These are phyloP conservation scores for Tilletia setariae DNA, from an alignment of 1,284 basidiomycete species.

Conservation along the genomic window DNA sequence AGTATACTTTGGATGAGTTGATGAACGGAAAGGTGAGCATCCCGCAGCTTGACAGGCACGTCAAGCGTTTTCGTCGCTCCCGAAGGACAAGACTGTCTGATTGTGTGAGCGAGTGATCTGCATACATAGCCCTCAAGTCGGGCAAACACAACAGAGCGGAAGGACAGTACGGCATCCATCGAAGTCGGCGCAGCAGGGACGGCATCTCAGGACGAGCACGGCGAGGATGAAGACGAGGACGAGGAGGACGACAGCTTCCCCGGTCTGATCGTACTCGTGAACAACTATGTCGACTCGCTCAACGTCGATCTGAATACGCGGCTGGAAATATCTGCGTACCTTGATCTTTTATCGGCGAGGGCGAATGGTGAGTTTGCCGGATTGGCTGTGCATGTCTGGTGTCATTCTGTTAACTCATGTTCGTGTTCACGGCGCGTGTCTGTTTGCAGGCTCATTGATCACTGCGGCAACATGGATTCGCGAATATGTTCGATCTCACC, in stretches of 20 bases:
- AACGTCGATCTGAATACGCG: constrained; percentile 70
- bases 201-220: neutral
- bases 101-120: no score
- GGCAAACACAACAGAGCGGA: neutral
- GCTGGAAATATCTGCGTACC: constrained; percentile 63
- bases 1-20: constrained; percentile 88
- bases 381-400: neutral
- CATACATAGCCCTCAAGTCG: neutral
- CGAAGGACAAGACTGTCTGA: no score
- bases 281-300: constrained; percentile 81
- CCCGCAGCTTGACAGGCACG: neutral
- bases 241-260: constrained; percentile 68
- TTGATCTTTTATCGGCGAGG: constrained; percentile 58
- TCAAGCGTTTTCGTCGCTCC: no score
- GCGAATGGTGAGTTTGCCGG: constrained; percentile 65
- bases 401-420: neutral
- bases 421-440: neutral
- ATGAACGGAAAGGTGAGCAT: constrained; percentile 72
- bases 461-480: constrained; percentile 93
- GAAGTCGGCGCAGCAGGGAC: neutral
- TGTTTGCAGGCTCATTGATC: constrained; percentile 62
- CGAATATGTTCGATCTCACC: constrained; percentile 82
- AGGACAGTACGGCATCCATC: neutral
- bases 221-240: constrained; percentile 13
- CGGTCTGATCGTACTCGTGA: constrained; percentile 79